Evolutionary conservation across 768 basidiomycete species (phyloP).

Genomic region (Pleurotus tuoliensis): DNA sequence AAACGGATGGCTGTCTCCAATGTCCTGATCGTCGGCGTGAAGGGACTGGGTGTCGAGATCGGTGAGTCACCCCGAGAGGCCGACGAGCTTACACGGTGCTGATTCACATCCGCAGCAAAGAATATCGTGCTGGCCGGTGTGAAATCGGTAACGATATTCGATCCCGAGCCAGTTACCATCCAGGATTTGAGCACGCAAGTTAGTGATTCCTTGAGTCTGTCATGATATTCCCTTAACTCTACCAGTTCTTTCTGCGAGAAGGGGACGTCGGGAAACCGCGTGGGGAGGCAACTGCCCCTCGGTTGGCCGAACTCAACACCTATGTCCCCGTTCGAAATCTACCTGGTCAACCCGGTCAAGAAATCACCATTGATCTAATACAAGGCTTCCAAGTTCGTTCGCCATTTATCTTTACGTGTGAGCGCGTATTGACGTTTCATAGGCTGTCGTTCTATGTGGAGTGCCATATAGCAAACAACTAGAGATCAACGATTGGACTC

Average conservation of each 20-base stretch:
- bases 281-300: constrained; percentile 80
- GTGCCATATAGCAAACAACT: constrained; percentile 76
- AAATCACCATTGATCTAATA: constrained; percentile 76
- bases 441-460: constrained; percentile 90
- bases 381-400: constrained; percentile 82
- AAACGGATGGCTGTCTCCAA: constrained; percentile 98
- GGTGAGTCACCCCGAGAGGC: constrained; percentile 37
- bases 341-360: constrained; percentile 72
- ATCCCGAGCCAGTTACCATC: constrained; percentile 84
- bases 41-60: constrained; percentile 94
- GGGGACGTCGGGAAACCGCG: constrained; percentile 86
- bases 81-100: not conserved
- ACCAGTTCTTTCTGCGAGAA: constrained; percentile 88
- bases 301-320: constrained; percentile 89
- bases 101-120: constrained; percentile 59
- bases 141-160: constrained; percentile 93
- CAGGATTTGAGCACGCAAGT: constrained; percentile 94
- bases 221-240: constrained; percentile 12
- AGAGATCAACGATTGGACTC: constrained; percentile 95
- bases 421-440: constrained; percentile 10
- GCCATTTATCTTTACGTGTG: not conserved
- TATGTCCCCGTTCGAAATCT: constrained; percentile 93
- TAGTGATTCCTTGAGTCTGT: constrained; percentile 16
- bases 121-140: constrained; percentile 94
- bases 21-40: constrained; percentile 87